Percentiles rank a stretch among this genome's conserved stretches.
phyloP scores from a whole-genome alignment of 371 early-diverging fungal genomes.

The Lichtheimia ramosa region DNA sequence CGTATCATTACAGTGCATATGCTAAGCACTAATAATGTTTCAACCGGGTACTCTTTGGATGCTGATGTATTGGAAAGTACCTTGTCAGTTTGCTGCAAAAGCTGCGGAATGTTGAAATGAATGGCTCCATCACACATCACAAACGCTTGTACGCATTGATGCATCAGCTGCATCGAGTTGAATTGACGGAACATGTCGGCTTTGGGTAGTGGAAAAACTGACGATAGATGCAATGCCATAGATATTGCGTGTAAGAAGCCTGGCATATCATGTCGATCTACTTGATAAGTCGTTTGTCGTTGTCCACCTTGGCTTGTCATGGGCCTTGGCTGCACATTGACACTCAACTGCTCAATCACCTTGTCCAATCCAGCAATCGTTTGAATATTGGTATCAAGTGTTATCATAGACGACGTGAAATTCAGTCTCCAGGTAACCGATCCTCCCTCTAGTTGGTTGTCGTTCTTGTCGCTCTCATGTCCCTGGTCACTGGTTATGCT shows the following conservation, averaged over 20 bases:
- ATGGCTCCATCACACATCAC: constrained; percentile 40
- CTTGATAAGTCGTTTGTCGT: background rate
- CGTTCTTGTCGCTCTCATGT: constrained; percentile 7
- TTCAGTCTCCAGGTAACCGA: constrained; percentile 46
- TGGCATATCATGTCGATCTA: constrained; percentile 18
- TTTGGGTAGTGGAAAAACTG: constrained; percentile 11
- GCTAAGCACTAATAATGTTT: constrained; percentile 35
- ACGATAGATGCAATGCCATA: constrained; percentile 20
- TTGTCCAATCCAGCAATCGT: constrained; percentile 46
- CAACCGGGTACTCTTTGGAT: constrained; percentile 27
- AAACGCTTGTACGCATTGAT: constrained; percentile 42
- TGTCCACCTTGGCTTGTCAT: background rate
- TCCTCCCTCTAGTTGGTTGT: constrained; percentile 13
- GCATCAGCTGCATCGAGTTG: constrained; percentile 41
- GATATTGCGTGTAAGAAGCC: constrained; percentile 23
- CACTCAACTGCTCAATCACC: constrained; percentile 41
- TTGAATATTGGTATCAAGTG: constrained; percentile 47
- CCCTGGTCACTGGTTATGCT: background rate
- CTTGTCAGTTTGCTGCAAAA: constrained; percentile 32
- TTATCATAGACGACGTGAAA: constrained; percentile 41
- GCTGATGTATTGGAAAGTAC: constrained; percentile 31
- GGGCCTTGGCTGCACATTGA: constrained; percentile 41
- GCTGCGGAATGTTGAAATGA: constrained; percentile 32
- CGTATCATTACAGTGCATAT: constrained; percentile 41
- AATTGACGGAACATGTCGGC: constrained; percentile 25